Base-by-base conservation (phyloP, 257 asterid genomes). In the Schizonepeta tenuifolia region DNA sequence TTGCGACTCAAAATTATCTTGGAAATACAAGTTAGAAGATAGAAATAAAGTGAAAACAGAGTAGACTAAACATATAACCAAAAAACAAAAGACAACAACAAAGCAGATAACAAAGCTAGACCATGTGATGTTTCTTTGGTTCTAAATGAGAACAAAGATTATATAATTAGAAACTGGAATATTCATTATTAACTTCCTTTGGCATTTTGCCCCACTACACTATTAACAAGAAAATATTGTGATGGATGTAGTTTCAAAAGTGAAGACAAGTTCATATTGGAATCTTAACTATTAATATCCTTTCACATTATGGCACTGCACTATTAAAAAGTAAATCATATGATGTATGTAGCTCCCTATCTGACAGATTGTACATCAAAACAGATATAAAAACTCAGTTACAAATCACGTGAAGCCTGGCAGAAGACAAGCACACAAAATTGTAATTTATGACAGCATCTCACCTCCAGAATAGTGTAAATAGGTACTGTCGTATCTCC, bases 381-480 rank as follows among this genome's bases (percentile, higher is more conserved):
- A 21, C 49, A 46, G 44, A 62, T 17, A 69, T 10, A 68, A 22
- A 69, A 15, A n/a, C 13, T 51, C 15, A 28, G 28, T 71, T 33
- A 58, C 36, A 31, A 31, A 31, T 65, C 68, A 44, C 38, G 31
- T 17, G 36, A 58, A 62, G 46, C 10, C 46, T 17, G 46, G 53
- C n/a, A 21, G 60, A 51, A 62, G 26, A 63, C n/a, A 51, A 61
- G 64, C 68, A 70, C 66, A 56, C 26, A 20, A 41, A 53, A 49
- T 67, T 70, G 54, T 31, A 69, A 66, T 26, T 21, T 78, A 28
- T 51, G 53, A 66, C 21, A 57, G 56, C 57, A 59, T 55, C 82
- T 81, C 75, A 93, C 98, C 97, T 93, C 98, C 70, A 93, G 86
- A 75, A 93, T 93, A 9, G 97, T 93, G 87, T 90, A 90, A 51